Conservation (phyloP, 768 basidiomycete species). For the Baorangia bicolor region DNA sequence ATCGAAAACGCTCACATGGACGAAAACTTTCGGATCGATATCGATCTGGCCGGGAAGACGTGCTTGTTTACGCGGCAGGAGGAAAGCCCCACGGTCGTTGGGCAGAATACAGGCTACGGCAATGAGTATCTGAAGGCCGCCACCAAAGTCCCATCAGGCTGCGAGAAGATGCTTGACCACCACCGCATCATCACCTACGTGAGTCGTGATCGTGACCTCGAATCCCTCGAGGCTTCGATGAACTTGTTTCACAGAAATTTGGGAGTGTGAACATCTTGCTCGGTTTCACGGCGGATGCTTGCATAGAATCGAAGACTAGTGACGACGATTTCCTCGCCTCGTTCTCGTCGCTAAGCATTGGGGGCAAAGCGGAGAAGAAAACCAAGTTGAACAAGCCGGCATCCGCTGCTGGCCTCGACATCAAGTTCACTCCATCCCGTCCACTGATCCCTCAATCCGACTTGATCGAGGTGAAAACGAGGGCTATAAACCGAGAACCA, state of each 20-base stretch:
- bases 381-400: neutral
- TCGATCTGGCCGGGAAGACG: constrained; percentile 61
- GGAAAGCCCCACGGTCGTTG: constrained; percentile 28
- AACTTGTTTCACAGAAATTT: constrained; percentile 43
- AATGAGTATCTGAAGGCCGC: constrained; percentile 60
- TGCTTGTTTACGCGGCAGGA: constrained; percentile 60
- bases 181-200: constrained; percentile 66
- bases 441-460: constrained; percentile 35
- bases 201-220: constrained; percentile 23
- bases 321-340: constrained; percentile 28
- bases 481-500: constrained; percentile 28
- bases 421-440: constrained; percentile 27
- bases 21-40: constrained; percentile 64
- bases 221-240: neutral
- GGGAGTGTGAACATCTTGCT: constrained; percentile 58
- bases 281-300: constrained; percentile 55
- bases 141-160: constrained; percentile 47
- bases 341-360: constrained; percentile 26
- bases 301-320: constrained; percentile 15
- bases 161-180: constrained; percentile 53
- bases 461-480: constrained; percentile 38
- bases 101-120: constrained; percentile 47
- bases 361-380: neutral
- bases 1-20: constrained; percentile 16
- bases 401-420: constrained; percentile 9